Evolutionary conservation across 495 filamentous ascomycete species (phyloP).

Genomic region (Trichoderma gamsii): DNA sequence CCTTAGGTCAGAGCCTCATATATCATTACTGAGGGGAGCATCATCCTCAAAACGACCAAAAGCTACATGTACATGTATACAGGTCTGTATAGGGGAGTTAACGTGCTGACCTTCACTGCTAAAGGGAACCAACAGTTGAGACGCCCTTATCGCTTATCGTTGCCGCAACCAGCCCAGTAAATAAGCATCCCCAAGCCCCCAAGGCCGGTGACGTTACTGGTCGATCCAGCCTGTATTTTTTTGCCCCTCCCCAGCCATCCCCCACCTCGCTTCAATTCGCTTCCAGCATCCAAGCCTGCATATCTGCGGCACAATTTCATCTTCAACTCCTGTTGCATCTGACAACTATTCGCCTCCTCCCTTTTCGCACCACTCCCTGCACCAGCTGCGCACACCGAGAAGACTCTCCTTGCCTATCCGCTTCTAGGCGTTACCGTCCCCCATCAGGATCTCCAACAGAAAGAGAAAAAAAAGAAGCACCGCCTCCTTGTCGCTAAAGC

Average conservation of each 20-base stretch:
- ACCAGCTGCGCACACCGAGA: not conserved
- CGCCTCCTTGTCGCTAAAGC: not conserved
- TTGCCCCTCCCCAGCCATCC: not conserved
- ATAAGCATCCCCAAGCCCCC: not conserved
- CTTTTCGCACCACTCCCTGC: not conserved
- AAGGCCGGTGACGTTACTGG: too few species aligned
- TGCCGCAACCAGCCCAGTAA: conserved; percentile 1
- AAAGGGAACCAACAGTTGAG: too few species aligned
- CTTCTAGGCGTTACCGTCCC: not conserved
- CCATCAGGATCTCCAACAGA: not conserved
- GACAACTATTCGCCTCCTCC: not conserved
- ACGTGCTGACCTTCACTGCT: too few species aligned
- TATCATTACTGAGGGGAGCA: too few species aligned
- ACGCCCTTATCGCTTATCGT: conserved; percentile 10
- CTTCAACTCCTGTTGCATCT: not conserved
- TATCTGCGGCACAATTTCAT: not conserved
- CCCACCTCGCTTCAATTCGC: conserved; percentile 10
- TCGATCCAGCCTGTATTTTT: not conserved
- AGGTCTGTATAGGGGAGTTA: too few species aligned
- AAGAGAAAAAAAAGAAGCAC: not conserved
- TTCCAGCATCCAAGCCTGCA: not conserved
- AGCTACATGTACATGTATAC: too few species aligned
- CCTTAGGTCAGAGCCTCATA: too few species aligned
- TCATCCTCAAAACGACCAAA: too few species aligned
- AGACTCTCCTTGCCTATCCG: not conserved